These are phyloP conservation scores for Fusarium newnesense DNA, from an alignment of 2,329 filamentous ascomycete species.

Conservation along the genomic window DNA sequence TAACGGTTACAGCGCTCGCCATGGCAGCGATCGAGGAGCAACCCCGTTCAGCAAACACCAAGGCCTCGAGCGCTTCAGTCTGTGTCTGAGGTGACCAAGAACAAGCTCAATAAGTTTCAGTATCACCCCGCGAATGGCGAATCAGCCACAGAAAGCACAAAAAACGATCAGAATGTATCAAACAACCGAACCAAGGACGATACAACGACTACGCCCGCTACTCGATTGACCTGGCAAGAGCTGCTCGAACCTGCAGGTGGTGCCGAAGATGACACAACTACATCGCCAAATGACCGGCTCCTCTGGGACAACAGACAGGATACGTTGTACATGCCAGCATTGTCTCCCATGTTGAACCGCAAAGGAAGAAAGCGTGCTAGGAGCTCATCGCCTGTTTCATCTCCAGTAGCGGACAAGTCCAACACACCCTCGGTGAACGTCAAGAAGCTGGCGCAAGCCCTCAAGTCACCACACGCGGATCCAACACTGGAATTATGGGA, in stretches of 20 bases:
- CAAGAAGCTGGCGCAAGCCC: constrained; percentile 65
- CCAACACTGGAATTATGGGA: constrained; percentile 82
- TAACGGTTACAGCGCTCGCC: constrained; percentile 52
- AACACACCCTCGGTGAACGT: constrained; percentile 64
- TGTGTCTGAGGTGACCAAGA: constrained; percentile 68
- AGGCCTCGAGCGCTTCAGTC: constrained; percentile 55
- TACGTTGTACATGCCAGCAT: constrained; percentile 51
- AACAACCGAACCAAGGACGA: constrained; percentile 36
- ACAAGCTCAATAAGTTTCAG: constrained; percentile 69
- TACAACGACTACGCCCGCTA: constrained; percentile 57
- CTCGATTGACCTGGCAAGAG: constrained; percentile 67
- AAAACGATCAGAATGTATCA: constrained; percentile 18
- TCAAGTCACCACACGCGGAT: constrained; percentile 76
- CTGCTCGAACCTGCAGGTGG: constrained; percentile 59
- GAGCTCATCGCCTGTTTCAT: constrained; percentile 79
- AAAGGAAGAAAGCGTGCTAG: constrained; percentile 73
- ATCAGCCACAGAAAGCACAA: constrained; percentile 20
- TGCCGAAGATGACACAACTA: constrained; percentile 57
- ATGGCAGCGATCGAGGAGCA: constrained; percentile 66
- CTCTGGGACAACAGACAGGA: constrained; percentile 67
- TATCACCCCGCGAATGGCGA: constrained; percentile 46
- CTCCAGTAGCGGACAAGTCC: constrained; percentile 64
- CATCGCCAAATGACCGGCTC: constrained; percentile 70
- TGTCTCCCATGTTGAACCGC: constrained; percentile 61
- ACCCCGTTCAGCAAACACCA: constrained; percentile 54